Base-by-base conservation (phyloP, 495 filamentous ascomycete genomes). In the Hypoxylon rickii region DNA sequence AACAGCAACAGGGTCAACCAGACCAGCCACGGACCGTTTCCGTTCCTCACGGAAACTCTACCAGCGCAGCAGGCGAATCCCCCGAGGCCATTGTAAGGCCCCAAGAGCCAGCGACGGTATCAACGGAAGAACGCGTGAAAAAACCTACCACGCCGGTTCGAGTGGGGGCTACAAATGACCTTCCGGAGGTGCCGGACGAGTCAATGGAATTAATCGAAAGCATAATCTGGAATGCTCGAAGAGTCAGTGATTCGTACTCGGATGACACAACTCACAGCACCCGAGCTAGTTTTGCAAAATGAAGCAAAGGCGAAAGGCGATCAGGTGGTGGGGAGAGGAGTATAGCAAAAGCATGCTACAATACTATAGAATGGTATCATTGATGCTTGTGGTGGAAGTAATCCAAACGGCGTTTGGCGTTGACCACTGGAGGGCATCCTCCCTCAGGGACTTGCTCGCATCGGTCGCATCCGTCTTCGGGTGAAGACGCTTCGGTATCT, bases 141-240 rank as follows among this genome's bases (percentile, higher is more conserved):
- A 24, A 41, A 34, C 29, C 53, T 20, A 2, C 58, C 32, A 37
- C 58, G 46, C 1, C 55, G 58, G 21, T 16, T 41, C 50, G 24
- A 20, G 12, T 51, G 15, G 40, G 31, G 11, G 33, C 45, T 6
- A 43, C 62, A 12, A 47, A 46, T 19, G 69, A 70, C 26, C 63
- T 72, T 20, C 67, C 69, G 7, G 74, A 73, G 58, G 67, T 75
- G 12, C 70, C 75, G 12, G 65, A 66, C n/a, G 74, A 76, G 37
- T 73, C 74, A 3, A 71, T 73, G 58, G 73, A 73, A 22, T 47
- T 82, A n/a, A 67, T 82, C 34, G 75, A 82, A 65, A 72, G 72
- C 59, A 75, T 82, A 55, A 76, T 82, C n/a, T 51, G 56, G 22
- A 60, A 62, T 46, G 66, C 66, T 10, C 59, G 64, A 16, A 52